phyloP scores from a whole-genome alignment of 495 filamentous ascomycete genomes.

The Hapsidospora chrysogenum region DNA sequence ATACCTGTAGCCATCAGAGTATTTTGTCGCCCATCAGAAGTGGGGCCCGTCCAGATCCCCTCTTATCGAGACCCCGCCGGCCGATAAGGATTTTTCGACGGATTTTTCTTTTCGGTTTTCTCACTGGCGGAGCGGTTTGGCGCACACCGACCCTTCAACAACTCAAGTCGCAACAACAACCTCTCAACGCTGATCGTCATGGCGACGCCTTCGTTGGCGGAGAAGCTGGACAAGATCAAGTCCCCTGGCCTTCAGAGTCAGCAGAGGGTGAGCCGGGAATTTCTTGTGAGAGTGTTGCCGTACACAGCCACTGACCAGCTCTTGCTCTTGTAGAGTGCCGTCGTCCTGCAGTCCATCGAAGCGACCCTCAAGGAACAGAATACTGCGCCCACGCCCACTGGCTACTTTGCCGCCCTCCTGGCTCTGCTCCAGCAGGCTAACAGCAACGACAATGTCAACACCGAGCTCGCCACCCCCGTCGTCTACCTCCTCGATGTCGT shows the following conservation, averaged over 20 bases:
- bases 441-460: slow-evolving; percentile 50
- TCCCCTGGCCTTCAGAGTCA: slow-evolving; percentile 92
- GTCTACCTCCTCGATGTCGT: slow-evolving; percentile 92
- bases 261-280: slow-evolving; percentile 48
- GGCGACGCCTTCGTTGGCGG: slow-evolving; percentile 51
- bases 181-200: no score
- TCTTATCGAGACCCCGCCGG: no score
- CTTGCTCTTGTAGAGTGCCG: slow-evolving; percentile 45
- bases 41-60: no score
- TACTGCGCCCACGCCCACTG: slow-evolving; percentile 64
- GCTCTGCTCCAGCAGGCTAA: slow-evolving; percentile 68
- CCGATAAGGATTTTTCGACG: not conserved
- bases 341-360: slow-evolving; percentile 82
- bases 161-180: no score
- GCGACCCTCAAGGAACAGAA: slow-evolving; percentile 79
- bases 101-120: no score
- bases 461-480: slow-evolving; percentile 70
- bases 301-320: not conserved
- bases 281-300: slow-evolving; percentile 3
- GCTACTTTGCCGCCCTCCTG: slow-evolving; percentile 91
- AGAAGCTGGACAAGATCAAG: slow-evolving; percentile 90
- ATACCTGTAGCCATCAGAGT: no score
- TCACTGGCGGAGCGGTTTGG: no score
- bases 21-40: no score
- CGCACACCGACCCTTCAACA: no score